phyloP scores from a whole-genome alignment of 139 green algal genomes.

The Volvox africanus region DNA sequence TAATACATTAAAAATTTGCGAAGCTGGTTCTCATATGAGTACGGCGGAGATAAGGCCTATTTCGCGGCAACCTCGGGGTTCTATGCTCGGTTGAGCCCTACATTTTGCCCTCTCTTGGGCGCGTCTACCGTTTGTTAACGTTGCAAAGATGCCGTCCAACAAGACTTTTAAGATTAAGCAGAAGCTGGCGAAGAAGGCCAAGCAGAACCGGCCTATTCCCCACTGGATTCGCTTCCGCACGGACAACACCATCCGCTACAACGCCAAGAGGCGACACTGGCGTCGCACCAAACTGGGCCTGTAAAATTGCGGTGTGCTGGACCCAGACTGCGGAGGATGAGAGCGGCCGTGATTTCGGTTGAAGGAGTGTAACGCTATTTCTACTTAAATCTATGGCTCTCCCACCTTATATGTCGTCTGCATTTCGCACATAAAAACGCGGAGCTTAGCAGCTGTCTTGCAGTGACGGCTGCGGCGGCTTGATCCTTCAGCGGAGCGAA shows the following conservation, averaged over 20 bases:
- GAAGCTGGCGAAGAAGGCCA: conserved; percentile 95
- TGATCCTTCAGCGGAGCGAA: background rate
- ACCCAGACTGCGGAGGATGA: conserved; percentile 8
- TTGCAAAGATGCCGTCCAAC: conserved; percentile 51
- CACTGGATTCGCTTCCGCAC: conserved; percentile 97
- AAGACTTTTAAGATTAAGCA: conserved; percentile 55
- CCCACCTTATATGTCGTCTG: background rate
- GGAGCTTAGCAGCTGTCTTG: background rate
- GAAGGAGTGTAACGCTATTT: conserved; percentile 1
- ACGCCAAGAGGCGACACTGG: conserved; percentile 97
- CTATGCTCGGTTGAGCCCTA: background rate
- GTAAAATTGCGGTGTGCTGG: conserved; percentile 60
- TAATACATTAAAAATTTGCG: too few relatives aligned
- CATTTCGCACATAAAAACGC: background rate
- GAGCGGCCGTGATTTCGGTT: background rate
- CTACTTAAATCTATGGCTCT: background rate
- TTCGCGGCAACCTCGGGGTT: background rate
- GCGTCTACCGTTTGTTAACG: background rate
- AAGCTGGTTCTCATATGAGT: too few relatives aligned
- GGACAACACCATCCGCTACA: conserved; percentile 97
- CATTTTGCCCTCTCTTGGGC: conserved; percentile 15
- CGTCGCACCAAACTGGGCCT: conserved; percentile 95
- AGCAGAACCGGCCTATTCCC: conserved; percentile 97
- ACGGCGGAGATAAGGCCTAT: background rate
- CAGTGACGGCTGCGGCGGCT: conserved; percentile 24